A percentile compares a stretch with the other conserved stretches of the same genome.
Evolutionary conservation across 768 basidiomycete genomes (phyloP).

Genomic region (Pleurotus tuber-regium): DNA sequence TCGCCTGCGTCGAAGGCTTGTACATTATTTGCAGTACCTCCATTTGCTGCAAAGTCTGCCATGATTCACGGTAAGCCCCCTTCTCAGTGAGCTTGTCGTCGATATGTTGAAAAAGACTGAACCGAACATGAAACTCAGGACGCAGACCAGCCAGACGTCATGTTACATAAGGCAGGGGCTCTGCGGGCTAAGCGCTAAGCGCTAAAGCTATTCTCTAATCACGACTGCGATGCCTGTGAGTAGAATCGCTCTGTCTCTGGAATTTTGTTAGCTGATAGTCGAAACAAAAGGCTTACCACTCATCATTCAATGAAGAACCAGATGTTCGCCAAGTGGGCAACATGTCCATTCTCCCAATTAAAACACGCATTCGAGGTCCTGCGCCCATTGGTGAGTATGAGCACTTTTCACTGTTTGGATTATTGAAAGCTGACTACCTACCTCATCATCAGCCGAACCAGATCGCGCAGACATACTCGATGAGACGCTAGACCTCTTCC

Average conservation of each 20-base stretch:
- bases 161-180: background rate
- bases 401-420: slow-evolving; percentile 13
- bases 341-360: slow-evolving; percentile 85
- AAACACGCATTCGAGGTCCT: slow-evolving; percentile 88
- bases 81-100: no score
- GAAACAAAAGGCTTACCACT: slow-evolving; percentile 85
- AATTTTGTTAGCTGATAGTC: slow-evolving; percentile 12
- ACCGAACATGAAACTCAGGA: background rate
- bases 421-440: slow-evolving; percentile 13
- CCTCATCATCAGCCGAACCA: slow-evolving; percentile 59
- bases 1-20: slow-evolving; percentile 36
- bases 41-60: slow-evolving; percentile 25
- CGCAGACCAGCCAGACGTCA: slow-evolving; percentile 9
- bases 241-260: no score
- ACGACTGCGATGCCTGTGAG: slow-evolving; percentile 20
- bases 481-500: slow-evolving; percentile 94
- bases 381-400: slow-evolving; percentile 67
- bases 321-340: slow-evolving; percentile 88
- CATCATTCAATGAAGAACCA: slow-evolving; percentile 82
- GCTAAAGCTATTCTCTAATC: no score
- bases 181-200: no score
- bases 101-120: slow-evolving; percentile 3
- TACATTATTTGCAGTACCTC: background rate
- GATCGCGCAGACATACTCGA: slow-evolving; percentile 87
- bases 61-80: slow-evolving; percentile 23